Base-by-base conservation (phyloP, 495 filamentous ascomycete genomes). In the Aspergillus sclerotiicarbonarius region DNA sequence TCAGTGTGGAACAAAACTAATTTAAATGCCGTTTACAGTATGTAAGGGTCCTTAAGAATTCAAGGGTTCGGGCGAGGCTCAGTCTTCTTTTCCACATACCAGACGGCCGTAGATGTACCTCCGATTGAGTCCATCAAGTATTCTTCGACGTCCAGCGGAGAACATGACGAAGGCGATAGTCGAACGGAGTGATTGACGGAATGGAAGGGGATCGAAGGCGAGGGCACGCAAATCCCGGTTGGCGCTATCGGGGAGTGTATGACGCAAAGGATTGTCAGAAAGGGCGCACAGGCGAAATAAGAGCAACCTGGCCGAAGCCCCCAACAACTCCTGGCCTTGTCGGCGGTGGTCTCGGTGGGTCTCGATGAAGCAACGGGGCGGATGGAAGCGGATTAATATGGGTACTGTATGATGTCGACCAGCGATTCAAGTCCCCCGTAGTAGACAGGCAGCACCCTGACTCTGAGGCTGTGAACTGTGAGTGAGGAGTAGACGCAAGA, bases 61-160 rank as follows among this genome's bases (percentile, higher is more conserved):
- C 5, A 25, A n/a, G n/a, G n/a, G n/a, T n/a, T n/a, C n/a, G n/a
- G 46, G 43, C 57, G 46, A 46, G 56, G 35, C 51, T 19, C 43
- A 41, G 47, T 32, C 33, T 51, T 20, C n/a, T 51, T 35, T 41
- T 60, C 53, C 41, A 84, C 89, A 59, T 82, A 95, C 90, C 67
- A 95, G 71, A 66, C 83, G 84, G 69, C 88, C 90, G 72, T 85
- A 90, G 55, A 95, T 88, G 67, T 86, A 93, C 71, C 87, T 85
- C 67, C 78, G 83, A 67, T 93, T 92, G 59, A 92, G 75, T 51
- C 82, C 78, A 68, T 87, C 82, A 57, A 87, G 69, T 58, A 89
- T 76, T 61, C 82, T 85, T 47, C 83, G 82, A 59, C 86, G 81
- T 41, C 78, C 58, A 39, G 69, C 61, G 49, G 71, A 70, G 57